Conservation (phyloP, 441 rosid genomes). For the Syzygium malaccense region DNA sequence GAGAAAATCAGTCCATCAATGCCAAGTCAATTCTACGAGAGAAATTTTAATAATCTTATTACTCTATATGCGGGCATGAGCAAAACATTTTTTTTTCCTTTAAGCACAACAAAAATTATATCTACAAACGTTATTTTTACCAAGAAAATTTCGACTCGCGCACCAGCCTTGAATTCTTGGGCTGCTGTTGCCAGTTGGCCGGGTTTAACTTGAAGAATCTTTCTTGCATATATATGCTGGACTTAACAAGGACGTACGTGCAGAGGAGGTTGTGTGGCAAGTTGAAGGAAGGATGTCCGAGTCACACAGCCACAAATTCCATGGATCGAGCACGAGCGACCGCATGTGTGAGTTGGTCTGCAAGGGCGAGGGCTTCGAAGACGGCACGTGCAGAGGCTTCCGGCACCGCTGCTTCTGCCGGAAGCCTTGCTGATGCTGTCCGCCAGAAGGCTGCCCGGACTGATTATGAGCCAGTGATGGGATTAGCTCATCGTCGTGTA, state of each 20-base stretch:
- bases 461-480: neutral
- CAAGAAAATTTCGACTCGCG: too few species aligned
- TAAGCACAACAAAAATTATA: neutral
- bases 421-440: slow-evolving; percentile 15
- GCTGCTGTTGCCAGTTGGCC: neutral
- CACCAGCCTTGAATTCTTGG: too few species aligned
- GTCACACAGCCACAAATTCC: slow-evolving; percentile 49
- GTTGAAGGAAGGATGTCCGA: slow-evolving; percentile 46
- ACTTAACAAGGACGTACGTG: neutral
- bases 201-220: neutral
- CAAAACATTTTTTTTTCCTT: too few species aligned
- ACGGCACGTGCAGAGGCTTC: slow-evolving; percentile 39
- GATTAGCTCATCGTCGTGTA: neutral
- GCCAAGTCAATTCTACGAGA: too few species aligned
- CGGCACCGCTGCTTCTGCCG: slow-evolving; percentile 64
- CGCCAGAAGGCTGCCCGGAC: neutral
- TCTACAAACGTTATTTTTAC: neutral
- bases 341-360: slow-evolving; percentile 56
- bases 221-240: neutral
- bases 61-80: neutral
- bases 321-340: slow-evolving; percentile 23
- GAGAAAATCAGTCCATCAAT: neutral
- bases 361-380: slow-evolving; percentile 42
- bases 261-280: slow-evolving; percentile 29
- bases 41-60: too few species aligned